Evolutionary conservation across 306 rosid species (phyloP), one percentile per base, ranked within the genome.

Genomic region (Vachellia collinsii): DNA sequence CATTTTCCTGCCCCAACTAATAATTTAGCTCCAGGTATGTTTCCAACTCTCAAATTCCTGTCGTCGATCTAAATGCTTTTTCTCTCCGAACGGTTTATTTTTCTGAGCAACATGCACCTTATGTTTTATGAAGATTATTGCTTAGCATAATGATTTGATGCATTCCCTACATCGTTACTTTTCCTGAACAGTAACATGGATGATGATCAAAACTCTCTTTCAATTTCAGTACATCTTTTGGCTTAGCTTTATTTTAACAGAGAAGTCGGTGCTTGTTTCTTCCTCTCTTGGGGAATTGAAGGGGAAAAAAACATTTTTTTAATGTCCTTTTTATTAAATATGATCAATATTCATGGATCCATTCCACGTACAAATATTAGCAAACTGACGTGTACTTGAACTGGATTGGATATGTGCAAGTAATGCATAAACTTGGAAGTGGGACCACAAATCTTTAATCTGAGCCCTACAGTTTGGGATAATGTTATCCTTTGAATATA

Each of bases 1-100:
- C 72, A 75, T 75, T 61, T 50, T n/a, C 65, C 58, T 13, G 65
- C 75, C 78, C 53, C 70, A 16, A 53, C 61, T 8, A 8, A n/a
- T 4, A 20, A 7, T 56, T 79, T 82, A 37, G 39, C 68, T 29
- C 9, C 68, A 5, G 82, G 90, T 87, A 84, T 78, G 90, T 87
- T 76, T 78, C 80, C 12, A 44, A 25, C 69, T 81, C 74, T 63
- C 34, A 53, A 29, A 13, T 37, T 62, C 74, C 23, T 80, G 69
- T 59, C 22, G 23, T 44, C 72, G 47, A 36, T 63, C 34, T 70
- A 68, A 69, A 20, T 56, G n/a, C 5, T 56, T 42, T 4, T 4
- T 62, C 17, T 3, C 68, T 11, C 11, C 34, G 23, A 38, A 38
- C 6, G 59, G 42, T 72, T 1, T 50, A 13, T 75, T 43, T 76